phyloP scores from a whole-genome alignment of 768 basidiomycete species.

The Rhodosporidiobolus odoratus region DNA sequence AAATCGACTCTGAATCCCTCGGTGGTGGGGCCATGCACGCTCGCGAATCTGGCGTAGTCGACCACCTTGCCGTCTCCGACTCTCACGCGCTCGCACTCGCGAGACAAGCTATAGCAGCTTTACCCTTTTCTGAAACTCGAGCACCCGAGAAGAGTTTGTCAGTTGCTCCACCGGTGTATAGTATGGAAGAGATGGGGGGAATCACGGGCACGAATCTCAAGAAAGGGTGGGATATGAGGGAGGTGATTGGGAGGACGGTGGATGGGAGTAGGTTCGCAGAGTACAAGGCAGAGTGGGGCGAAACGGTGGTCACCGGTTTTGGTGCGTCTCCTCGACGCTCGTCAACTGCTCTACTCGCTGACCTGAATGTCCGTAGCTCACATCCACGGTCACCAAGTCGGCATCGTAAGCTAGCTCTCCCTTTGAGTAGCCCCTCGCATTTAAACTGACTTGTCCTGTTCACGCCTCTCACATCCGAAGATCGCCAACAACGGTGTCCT shows the following conservation, averaged over 20 bases:
- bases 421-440: not conserved
- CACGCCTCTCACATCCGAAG: not conserved
- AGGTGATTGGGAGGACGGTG: conserved; percentile 83
- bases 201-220: conserved; percentile 85
- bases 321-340: conserved; percentile 10
- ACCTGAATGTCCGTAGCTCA: conserved; percentile 57
- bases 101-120: conserved; percentile 64
- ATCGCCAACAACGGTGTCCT: conserved; percentile 90
- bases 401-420: conserved; percentile 53
- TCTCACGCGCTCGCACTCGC: conserved; percentile 78
- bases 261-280: conserved; percentile 88
- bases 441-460: not conserved
- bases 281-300: conserved; percentile 92
- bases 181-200: conserved; percentile 74
- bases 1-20: conserved; percentile 83
- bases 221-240: conserved; percentile 87
- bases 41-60: conserved; percentile 69
- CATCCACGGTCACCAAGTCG: conserved; percentile 81
- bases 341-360: not conserved
- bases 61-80: conserved; percentile 77
- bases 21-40: conserved; percentile 90
- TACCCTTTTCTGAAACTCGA: not conserved
- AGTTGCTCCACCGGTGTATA: conserved; percentile 70
- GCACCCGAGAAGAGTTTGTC: conserved; percentile 13
- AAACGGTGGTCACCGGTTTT: conserved; percentile 73